A percentile compares a stretch with the other conserved stretches of the same genome.
phyloP scores from a whole-genome alignment of 306 rosid genomes.

The Rosa persica region DNA sequence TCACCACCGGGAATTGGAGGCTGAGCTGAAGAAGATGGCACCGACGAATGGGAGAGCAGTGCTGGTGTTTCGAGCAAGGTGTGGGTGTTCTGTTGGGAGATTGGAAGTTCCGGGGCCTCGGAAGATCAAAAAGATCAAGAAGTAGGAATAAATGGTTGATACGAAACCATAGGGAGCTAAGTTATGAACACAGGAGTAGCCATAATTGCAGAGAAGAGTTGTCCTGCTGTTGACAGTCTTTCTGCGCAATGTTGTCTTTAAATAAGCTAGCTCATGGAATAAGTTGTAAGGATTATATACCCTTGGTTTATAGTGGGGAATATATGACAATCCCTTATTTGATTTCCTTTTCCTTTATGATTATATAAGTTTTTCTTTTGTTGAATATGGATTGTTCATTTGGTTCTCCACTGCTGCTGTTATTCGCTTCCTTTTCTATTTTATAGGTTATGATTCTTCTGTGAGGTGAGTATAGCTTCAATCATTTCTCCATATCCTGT shows the following conservation, averaged over 20 bases:
- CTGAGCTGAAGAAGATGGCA: slow-evolving; percentile 97
- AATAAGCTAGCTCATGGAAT: slow-evolving; percentile 71
- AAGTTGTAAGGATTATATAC: slow-evolving; percentile 56
- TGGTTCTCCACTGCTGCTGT: slow-evolving; percentile 14
- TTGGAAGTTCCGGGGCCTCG: slow-evolving; percentile 90
- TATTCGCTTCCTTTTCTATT: slow-evolving; percentile 12
- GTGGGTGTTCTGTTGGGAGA: slow-evolving; percentile 97
- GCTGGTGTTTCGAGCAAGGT: slow-evolving; percentile 73
- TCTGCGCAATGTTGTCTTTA: slow-evolving; percentile 53
- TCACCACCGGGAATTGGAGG: slow-evolving; percentile 85
- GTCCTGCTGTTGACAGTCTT: slow-evolving; percentile 39
- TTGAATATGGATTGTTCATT: slow-evolving; percentile 29
- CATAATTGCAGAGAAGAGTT: slow-evolving; percentile 39
- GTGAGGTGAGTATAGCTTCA: slow-evolving; percentile 6
- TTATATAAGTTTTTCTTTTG: slow-evolving; percentile 24
- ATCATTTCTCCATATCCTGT: not conserved
- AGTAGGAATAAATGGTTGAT: slow-evolving; percentile 42
- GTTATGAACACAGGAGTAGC: slow-evolving; percentile 38
- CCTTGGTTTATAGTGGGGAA: slow-evolving; percentile 57
- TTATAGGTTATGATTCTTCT: slow-evolving; percentile 17
- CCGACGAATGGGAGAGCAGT: slow-evolving; percentile 92
- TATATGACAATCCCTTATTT: slow-evolving; percentile 43
- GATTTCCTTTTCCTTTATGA: slow-evolving; percentile 16
- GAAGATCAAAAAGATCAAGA: slow-evolving; percentile 79
- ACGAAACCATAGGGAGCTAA: slow-evolving; percentile 37